Conservation (phyloP, 2,329 filamentous ascomycete genomes). For the Xylariaceae sp. region DNA sequence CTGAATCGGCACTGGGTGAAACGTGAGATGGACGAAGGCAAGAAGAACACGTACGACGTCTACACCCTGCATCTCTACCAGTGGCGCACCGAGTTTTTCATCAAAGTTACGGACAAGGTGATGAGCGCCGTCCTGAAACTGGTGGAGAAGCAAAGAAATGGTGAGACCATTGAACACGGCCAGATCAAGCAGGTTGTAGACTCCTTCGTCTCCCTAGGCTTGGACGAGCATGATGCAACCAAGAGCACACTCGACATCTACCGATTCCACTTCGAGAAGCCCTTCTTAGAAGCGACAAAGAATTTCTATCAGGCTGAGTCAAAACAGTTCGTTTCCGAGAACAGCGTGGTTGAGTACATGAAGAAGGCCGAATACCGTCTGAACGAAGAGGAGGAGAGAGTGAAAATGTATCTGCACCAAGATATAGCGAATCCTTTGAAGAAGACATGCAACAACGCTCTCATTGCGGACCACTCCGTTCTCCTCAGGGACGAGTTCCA, state of each 20-base stretch:
- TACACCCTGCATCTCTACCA: slow-evolving; percentile 95
- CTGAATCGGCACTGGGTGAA: slow-evolving; percentile 99
- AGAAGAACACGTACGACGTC: slow-evolving; percentile 97
- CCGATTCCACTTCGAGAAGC: slow-evolving; percentile 84
- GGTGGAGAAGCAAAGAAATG: slow-evolving; percentile 94
- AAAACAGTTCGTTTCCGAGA: slow-evolving; percentile 89
- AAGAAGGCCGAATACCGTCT: slow-evolving; percentile 93
- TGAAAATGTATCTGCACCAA: slow-evolving; percentile 83
- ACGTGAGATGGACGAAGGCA: slow-evolving; percentile 96
- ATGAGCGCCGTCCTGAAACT: slow-evolving; percentile 94
- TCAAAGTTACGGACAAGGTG: slow-evolving; percentile 76
- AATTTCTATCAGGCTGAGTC: slow-evolving; percentile 90
- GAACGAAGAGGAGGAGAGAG: slow-evolving; percentile 90
- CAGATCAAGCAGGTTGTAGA: slow-evolving; percentile 98
- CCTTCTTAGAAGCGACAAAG: slow-evolving; percentile 81
- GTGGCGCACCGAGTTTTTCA: slow-evolving; percentile 91
- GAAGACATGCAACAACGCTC: slow-evolving; percentile 79
- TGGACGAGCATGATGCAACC: slow-evolving; percentile 87
- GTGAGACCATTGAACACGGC: slow-evolving; percentile 93
- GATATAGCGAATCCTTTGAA: slow-evolving; percentile 84
- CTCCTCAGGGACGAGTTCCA: slow-evolving; percentile 96
- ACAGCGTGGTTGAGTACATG: slow-evolving; percentile 99
- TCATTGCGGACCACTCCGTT: slow-evolving; percentile 82
- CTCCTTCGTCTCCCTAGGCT: slow-evolving; percentile 89
- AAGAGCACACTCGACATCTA: slow-evolving; percentile 97